Conservation (phyloP, 495 filamentous ascomycete species). For the Echria macrotheca region DNA sequence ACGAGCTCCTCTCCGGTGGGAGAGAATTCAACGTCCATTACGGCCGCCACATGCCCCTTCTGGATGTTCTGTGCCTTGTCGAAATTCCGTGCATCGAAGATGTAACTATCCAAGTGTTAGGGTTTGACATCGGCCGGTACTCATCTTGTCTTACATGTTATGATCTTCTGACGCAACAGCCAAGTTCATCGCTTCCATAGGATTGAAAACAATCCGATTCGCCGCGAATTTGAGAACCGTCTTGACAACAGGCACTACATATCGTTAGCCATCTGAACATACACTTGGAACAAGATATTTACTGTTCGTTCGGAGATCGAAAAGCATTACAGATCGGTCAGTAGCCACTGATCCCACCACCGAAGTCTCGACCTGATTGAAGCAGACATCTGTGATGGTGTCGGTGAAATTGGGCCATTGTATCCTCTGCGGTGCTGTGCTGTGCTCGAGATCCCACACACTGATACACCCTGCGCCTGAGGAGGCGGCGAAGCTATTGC, state of each 20-base stretch:
- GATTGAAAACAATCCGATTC: constrained; percentile 89
- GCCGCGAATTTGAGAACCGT: constrained; percentile 72
- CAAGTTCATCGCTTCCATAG: constrained; percentile 55
- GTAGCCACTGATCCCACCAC: constrained; percentile 77
- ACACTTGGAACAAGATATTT: too few relatives aligned
- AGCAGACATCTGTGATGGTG: constrained; percentile 83
- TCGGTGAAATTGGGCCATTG: constrained; percentile 83
- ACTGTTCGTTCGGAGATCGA: constrained; percentile 76
- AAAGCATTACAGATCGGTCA: constrained; percentile 78
- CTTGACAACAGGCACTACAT: constrained; percentile 71
- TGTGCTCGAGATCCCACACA: constrained; percentile 66
- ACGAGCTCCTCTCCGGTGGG: constrained; percentile 94
- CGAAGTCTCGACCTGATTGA: constrained; percentile 92
- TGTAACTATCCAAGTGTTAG: constrained; percentile 23
- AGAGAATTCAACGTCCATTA: constrained; percentile 94
- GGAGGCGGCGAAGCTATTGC: constrained; percentile 66
- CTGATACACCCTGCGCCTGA: constrained; percentile 81
- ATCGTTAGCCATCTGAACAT: too few relatives aligned
- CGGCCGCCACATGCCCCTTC: constrained; percentile 91
- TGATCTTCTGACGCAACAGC: constrained; percentile 31
- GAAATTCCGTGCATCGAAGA: constrained; percentile 35
- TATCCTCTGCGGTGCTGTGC: constrained; percentile 70
- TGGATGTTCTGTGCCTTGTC: constrained; percentile 70
- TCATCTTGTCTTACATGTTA: too few relatives aligned
- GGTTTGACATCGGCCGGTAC: constrained; percentile 8